These are phyloP conservation scores for Colletotrichum truncatum DNA, from an alignment of 2,329 filamentous ascomycete genomes.

Conservation along the genomic window DNA sequence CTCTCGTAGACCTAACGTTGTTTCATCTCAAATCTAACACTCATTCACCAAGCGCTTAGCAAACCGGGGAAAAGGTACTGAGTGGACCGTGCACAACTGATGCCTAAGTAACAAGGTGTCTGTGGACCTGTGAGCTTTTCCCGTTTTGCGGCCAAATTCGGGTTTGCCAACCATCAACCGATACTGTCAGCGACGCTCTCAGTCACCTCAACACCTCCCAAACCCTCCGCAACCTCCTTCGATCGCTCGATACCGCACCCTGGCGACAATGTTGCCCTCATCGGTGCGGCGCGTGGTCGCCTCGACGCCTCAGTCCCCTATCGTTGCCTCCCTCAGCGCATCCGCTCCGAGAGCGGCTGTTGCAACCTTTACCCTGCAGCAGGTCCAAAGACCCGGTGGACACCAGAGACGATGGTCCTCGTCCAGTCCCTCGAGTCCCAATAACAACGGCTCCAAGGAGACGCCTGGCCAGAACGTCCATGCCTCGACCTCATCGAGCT, in stretches of 20 bases:
- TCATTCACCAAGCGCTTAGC: not conserved
- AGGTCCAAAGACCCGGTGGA: slow-evolving; percentile 32
- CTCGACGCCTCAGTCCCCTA: slow-evolving; percentile 54
- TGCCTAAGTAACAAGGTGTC: slow-evolving; percentile 29
- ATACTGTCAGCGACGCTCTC: slow-evolving; percentile 41
- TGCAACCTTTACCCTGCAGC: slow-evolving; percentile 40
- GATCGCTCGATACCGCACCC: slow-evolving; percentile 30
- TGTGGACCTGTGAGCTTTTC: slow-evolving; percentile 42
- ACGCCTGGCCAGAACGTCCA: slow-evolving; percentile 58
- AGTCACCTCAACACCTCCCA: not conserved
- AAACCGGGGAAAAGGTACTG: not conserved
- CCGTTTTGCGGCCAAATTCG: slow-evolving; percentile 46
- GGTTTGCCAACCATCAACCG: slow-evolving; percentile 40
- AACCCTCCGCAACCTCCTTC: not conserved
- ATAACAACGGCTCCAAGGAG: slow-evolving; percentile 63
- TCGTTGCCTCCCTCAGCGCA: slow-evolving; percentile 53
- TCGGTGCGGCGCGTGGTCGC: slow-evolving; percentile 65
- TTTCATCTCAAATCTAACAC: slow-evolving; percentile 8
- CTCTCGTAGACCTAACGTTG: not conserved
- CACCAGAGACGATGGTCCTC: slow-evolving; percentile 68
- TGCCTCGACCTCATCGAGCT: slow-evolving; percentile 52
- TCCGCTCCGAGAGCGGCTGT: slow-evolving; percentile 49
- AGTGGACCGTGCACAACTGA: slow-evolving; percentile 19
- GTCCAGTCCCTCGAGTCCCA: slow-evolving; percentile 70
- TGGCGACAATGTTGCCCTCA: slow-evolving; percentile 55